A percentile compares a stretch with the other conserved stretches of the same genome.
Conservation (phyloP, 768 basidiomycete species). For the Russula sp. region DNA sequence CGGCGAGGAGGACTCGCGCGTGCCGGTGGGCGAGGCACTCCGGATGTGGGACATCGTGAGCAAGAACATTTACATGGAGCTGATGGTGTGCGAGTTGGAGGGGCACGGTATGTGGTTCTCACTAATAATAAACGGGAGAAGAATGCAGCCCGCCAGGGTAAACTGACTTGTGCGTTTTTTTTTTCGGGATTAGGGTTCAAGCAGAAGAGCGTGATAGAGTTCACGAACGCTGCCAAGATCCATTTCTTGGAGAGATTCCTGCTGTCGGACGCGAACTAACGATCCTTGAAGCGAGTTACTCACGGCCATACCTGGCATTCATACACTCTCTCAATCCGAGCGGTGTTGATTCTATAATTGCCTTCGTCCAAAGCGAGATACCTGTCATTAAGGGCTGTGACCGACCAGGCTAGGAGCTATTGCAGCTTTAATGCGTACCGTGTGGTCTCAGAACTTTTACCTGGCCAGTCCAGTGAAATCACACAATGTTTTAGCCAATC, state of each 20-base stretch:
- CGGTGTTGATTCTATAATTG: too few relatives aligned
- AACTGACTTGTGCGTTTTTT: background rate
- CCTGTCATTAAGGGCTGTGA: too few relatives aligned
- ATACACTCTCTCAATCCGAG: background rate
- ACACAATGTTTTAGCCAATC: background rate
- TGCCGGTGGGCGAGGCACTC: conserved; percentile 37
- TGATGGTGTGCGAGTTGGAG: conserved; percentile 39
- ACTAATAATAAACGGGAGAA: background rate
- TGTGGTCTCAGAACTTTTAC: too few relatives aligned
- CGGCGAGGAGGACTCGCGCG: conserved; percentile 38
- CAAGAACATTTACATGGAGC: conserved; percentile 30
- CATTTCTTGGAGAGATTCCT: conserved; percentile 36
- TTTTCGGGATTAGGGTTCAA: conserved; percentile 32
- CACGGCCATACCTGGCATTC: background rate
- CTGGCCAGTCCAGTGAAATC: background rate
- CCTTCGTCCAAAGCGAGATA: background rate
- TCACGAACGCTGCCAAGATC: conserved; percentile 36
- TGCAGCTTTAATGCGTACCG: too few relatives aligned
- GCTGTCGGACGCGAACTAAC: conserved; percentile 20
- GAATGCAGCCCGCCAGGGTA: background rate
- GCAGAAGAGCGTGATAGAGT: conserved; percentile 41
- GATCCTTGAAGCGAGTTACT: background rate
- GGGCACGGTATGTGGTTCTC: conserved; percentile 35
- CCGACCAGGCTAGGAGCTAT: too few relatives aligned
- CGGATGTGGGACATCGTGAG: conserved; percentile 35